Evolutionary conservation across 2,329 filamentous ascomycete species (phyloP).

Genomic region (Lachnellula cervina): DNA sequence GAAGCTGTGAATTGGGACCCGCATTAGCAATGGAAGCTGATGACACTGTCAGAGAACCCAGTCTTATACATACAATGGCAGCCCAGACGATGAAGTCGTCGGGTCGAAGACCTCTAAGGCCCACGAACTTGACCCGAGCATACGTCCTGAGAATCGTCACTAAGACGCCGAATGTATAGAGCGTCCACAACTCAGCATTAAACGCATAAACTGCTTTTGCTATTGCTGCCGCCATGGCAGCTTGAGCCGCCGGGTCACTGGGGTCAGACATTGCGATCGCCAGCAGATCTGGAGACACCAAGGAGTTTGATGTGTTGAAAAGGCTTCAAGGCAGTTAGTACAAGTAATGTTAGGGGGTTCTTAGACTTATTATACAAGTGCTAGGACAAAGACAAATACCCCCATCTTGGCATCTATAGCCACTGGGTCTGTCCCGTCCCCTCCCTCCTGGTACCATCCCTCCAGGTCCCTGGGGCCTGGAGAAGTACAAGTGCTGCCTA

Average conservation of each 20-base stretch:
- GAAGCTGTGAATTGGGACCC: conserved; percentile 33
- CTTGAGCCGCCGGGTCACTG: conserved; percentile 6
- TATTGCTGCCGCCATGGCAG: conserved; percentile 10
- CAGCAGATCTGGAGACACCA: too few relatives aligned
- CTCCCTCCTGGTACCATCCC: too few relatives aligned
- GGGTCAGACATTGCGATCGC: conserved; percentile 9
- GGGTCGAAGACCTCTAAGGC: conserved; percentile 45
- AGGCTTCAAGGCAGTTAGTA: too few relatives aligned
- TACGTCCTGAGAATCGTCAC: conserved; percentile 47
- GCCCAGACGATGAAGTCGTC: conserved; percentile 58
- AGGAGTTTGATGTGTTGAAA: too few relatives aligned
- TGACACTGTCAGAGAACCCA: not conserved
- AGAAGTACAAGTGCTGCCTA: too few relatives aligned
- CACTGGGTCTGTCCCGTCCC: too few relatives aligned
- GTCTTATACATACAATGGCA: conserved; percentile 40
- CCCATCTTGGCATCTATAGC: too few relatives aligned
- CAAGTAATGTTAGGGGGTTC: too few relatives aligned
- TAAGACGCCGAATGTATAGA: conserved; percentile 45
- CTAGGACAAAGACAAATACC: too few relatives aligned
- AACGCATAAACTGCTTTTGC: conserved; percentile 28
- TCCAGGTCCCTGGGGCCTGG: too few relatives aligned
- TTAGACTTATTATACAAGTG: too few relatives aligned
- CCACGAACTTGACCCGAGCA: conserved; percentile 44
- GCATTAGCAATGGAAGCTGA: not conserved
- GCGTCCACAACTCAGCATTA: conserved; percentile 43